Percentiles rank a stretch among this genome's conserved stretches.
Evolutionary conservation across 176 grass and related monocot species (phyloP).

Genomic region (Carex myosuroides): DNA sequence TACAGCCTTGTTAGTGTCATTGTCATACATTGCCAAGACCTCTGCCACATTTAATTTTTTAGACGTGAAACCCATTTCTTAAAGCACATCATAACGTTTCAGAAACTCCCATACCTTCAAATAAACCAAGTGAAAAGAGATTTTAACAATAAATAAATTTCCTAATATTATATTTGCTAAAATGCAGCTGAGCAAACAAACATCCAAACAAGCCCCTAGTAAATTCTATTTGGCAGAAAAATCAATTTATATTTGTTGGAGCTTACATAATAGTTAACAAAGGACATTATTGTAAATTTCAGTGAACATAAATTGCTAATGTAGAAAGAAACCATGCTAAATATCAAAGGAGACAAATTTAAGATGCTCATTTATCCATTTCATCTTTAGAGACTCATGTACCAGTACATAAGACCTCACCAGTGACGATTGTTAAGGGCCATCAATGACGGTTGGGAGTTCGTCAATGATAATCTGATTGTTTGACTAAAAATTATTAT

Average conservation of each 20-base stretch:
- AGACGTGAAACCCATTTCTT: constrained; percentile 93
- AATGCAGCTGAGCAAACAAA: not conserved
- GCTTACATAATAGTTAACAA: too few species aligned
- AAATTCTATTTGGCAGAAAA: not conserved
- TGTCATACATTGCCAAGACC: constrained; percentile 81
- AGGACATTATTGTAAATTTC: not conserved
- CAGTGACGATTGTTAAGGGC: too few species aligned
- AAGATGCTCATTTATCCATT: too few species aligned
- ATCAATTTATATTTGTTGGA: not conserved
- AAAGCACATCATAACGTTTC: constrained; percentile 78
- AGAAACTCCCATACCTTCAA: constrained; percentile 92
- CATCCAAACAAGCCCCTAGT: not conserved
- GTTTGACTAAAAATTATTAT: too few species aligned
- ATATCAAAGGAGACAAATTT: too few species aligned
- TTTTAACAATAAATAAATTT: constrained; percentile 2
- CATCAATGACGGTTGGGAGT: too few species aligned
- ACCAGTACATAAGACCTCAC: too few species aligned
- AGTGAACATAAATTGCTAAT: too few species aligned
- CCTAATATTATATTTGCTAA: not conserved
- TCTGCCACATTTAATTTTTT: constrained; percentile 52
- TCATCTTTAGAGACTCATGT: too few species aligned
- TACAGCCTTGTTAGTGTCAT: constrained; percentile 79
- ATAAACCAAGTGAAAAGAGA: not conserved
- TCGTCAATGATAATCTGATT: too few species aligned
- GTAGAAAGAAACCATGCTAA: too few species aligned